Percentiles rank a stretch among this genome's conserved stretches.
These are phyloP conservation scores for Leucogyrophana mollusca DNA, from an alignment of 768 basidiomycete species.

Conservation along the genomic window DNA sequence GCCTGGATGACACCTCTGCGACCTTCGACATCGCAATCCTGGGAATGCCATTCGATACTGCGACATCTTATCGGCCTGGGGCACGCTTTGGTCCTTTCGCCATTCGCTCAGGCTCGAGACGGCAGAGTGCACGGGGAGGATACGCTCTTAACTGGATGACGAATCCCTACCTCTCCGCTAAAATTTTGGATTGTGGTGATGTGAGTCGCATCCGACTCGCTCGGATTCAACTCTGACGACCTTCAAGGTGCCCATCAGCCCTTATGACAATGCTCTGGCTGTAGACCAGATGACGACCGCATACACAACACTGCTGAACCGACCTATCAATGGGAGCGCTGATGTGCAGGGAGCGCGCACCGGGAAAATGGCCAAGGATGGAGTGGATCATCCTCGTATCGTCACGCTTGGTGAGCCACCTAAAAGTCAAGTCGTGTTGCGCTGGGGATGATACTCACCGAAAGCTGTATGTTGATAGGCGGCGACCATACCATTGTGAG, in stretches of 20 bases:
- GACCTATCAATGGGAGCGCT: constrained; percentile 34
- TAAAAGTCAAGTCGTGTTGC: too few relatives aligned
- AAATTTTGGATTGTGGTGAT: constrained; percentile 79
- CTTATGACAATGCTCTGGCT: constrained; percentile 75
- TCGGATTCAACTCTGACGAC: background rate
- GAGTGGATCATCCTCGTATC: constrained; percentile 62
- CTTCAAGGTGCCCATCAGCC: constrained; percentile 61
- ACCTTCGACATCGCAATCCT: constrained; percentile 71
- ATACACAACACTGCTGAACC: constrained; percentile 63
- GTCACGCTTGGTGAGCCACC: constrained; percentile 39
- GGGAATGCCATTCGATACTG: constrained; percentile 73
- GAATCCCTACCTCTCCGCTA: constrained; percentile 57
- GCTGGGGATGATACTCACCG: background rate
- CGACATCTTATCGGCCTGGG: constrained; percentile 47
- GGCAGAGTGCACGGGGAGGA: constrained; percentile 52
- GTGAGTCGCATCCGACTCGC: constrained; percentile 31
- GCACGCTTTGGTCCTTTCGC: constrained; percentile 81
- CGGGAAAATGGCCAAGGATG: constrained; percentile 43
- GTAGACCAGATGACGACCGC: constrained; percentile 81
- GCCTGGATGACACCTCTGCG: constrained; percentile 54
- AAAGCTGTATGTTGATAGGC: constrained; percentile 41
- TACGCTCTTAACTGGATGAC: constrained; percentile 64
- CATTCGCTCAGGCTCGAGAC: constrained; percentile 68
- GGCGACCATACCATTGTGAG: constrained; percentile 79
- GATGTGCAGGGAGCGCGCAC: background rate